Base-by-base conservation (phyloP, 441 rosid genomes). In the Bocquillonia castaneifolia region DNA sequence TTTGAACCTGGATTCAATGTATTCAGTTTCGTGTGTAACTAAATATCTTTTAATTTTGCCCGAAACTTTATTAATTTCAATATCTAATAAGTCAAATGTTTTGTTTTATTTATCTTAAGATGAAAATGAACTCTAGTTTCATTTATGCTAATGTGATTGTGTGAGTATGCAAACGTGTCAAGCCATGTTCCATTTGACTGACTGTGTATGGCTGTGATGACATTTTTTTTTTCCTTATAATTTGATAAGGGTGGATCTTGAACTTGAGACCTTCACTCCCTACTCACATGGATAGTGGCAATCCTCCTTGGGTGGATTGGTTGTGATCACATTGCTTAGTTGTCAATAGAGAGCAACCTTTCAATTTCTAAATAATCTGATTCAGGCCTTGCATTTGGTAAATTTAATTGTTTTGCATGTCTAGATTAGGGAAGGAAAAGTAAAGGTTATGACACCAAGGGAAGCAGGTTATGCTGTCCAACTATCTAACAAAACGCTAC, bases 401-500 rank as follows among this genome's bases (percentile, higher is more conserved):
- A 53, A 25, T 52, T 26, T 18, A 12, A 66, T 55, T 77, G 39
- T 55, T 72, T 69, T 54, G 25, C 34, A 36, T 77, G 59, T 22
- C 18, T 72, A 91, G 97, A 76, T 93, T 76, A 85, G 97, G 79
- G 94, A 84, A 66, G 90, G 85, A 68, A 93, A 81, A 80, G 88
- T 93, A 52, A 93, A 93, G 81, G 74, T 85, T 73, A 86, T 93
- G 58, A 78, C 91, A 37, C 94, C 94, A 10, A 88, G 84, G 75
- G 96, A 93, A 82, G 97, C 96, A 47, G 96, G 97, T 59, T 89
- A 93, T 82, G 97, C 93, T n/a, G 77, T 89, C 81, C 93, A 88
- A 73, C 91, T 93, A 57, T 86, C 97, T 17, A 79, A 82, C 74
- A 93, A 90, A 77, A 84, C 89, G 42, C 72, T 93, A 17, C 90